phyloP scores from a whole-genome alignment of 805 yeast species.

The Jamesozyma gamospora region DNA sequence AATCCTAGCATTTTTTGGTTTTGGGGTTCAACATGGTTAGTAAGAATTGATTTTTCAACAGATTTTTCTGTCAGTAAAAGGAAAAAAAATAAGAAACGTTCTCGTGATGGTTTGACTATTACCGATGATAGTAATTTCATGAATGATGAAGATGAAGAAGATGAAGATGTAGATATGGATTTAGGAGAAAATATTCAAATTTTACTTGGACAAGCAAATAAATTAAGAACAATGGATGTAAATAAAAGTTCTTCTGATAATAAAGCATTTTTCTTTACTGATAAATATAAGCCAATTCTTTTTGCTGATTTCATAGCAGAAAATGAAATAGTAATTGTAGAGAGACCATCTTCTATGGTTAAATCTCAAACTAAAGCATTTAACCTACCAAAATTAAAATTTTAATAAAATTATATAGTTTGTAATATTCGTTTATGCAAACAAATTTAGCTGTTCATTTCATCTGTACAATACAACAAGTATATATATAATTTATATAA shows the following conservation, averaged over 20 bases:
- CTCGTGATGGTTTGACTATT: slow-evolving; percentile 35
- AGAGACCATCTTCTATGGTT: slow-evolving; percentile 55
- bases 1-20: slow-evolving; percentile 54
- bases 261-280: slow-evolving; percentile 59
- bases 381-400: slow-evolving; percentile 44
- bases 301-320: slow-evolving; percentile 45
- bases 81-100: slow-evolving; percentile 31
- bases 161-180: slow-evolving; percentile 23
- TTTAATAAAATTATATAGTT: slow-evolving; percentile 20
- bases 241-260: slow-evolving; percentile 22
- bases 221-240: slow-evolving; percentile 14
- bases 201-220: slow-evolving; percentile 4
- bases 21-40: slow-evolving; percentile 80
- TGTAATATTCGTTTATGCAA: too few relatives aligned
- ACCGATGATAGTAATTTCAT: slow-evolving; percentile 32
- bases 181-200: slow-evolving; percentile 9
- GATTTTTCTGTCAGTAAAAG: slow-evolving; percentile 40
- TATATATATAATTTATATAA: not conserved
- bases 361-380: slow-evolving; percentile 52
- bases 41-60: slow-evolving; percentile 55
- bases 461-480: not conserved
- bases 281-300: slow-evolving; percentile 64
- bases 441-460: not conserved
- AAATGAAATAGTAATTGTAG: slow-evolving; percentile 60
- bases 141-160: slow-evolving; percentile 27